Evolutionary conservation across 2,329 filamentous ascomycete genomes (phyloP).

Genomic region (Teratosphaeria gauchensis): DNA sequence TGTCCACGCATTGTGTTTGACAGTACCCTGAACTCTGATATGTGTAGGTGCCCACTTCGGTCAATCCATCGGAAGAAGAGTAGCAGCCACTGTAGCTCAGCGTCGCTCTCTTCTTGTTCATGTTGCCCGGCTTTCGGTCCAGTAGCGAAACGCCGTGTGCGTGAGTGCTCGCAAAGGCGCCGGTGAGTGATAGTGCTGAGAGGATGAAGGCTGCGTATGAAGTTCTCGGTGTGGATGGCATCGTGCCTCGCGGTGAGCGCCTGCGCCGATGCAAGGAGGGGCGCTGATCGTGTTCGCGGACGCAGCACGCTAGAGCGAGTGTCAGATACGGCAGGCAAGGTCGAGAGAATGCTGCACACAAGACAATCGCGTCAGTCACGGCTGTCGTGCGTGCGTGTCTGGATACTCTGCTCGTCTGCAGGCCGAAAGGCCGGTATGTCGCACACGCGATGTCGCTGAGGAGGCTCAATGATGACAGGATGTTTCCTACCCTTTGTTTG

Average conservation of each 20-base stretch:
- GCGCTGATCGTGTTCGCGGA: neutral
- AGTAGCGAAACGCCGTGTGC: constrained; percentile 1
- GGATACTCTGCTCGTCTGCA: neutral
- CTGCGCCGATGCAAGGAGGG: constrained; percentile 11
- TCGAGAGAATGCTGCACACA: neutral
- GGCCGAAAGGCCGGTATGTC: neutral
- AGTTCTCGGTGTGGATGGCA: constrained; percentile 14
- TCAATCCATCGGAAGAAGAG: constrained; percentile 36
- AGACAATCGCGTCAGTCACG: neutral
- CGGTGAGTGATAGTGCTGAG: constrained; percentile 6
- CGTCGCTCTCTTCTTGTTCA: neutral
- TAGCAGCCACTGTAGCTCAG: constrained; percentile 42
- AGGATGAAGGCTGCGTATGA: constrained; percentile 7
- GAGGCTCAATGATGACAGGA: neutral
- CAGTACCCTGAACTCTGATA: constrained; percentile 50
- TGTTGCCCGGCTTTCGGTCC: neutral
- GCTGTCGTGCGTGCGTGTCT: neutral
- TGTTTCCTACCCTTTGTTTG: neutral
- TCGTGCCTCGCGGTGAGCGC: constrained; percentile 7
- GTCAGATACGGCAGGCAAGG: neutral
- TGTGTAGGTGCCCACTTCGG: constrained; percentile 38
- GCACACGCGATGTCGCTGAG: neutral
- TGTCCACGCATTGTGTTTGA: constrained; percentile 39
- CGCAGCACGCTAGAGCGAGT: neutral
- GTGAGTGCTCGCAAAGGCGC: neutral